Base-by-base conservation (phyloP, 805 yeast genomes). In the Peterozyma toletana region DNA sequence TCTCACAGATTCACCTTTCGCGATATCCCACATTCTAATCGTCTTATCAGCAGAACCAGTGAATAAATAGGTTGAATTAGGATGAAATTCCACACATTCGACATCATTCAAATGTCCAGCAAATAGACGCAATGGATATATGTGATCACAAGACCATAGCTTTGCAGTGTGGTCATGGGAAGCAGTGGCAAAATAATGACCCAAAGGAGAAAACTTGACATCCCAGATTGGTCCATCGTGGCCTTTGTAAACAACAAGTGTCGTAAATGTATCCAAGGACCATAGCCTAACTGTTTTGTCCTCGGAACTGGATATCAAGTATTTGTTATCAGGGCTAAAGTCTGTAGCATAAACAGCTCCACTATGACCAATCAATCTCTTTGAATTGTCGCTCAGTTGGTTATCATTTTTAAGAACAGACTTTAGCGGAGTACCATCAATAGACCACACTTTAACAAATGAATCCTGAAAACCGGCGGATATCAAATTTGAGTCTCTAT, bases 201-300 rank as follows among this genome's bases (percentile, higher is more conserved):
- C 99, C 54, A 86, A 68, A 2, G 99, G 99, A 2, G 96, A 82
- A 57, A 88, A 93, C 54, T 84, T 77, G 7, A 93, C 97, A 59
- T 93, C 98, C 99, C 99, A 93, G 27, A 93, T 85, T 1, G 99
- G 98, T 53, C 87, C 95, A 55, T 82, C 87, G 59, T 93, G 99
- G 9, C 98, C 97, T 60, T 87, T 88, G 66, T 93, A 93, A n/a
- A 89, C 77, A 1, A 93, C 99, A 40, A 93, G 70, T 1, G 95
- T 82, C 1, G 95, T 79, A 59, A 78, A 87, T 1, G 97, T 85
- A 57, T 93, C 98, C 62, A 87, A 64, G 1, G 96, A 87, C 99
- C 99, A 93, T 46, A 93, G 65, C 49, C 96, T 71, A 4, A 84
- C 95, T 0, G 97, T 86, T 57, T 86, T 84, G 63, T 93, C 99